phyloP scores from a whole-genome alignment of 441 rosid species.

The Croton setiger region DNA sequence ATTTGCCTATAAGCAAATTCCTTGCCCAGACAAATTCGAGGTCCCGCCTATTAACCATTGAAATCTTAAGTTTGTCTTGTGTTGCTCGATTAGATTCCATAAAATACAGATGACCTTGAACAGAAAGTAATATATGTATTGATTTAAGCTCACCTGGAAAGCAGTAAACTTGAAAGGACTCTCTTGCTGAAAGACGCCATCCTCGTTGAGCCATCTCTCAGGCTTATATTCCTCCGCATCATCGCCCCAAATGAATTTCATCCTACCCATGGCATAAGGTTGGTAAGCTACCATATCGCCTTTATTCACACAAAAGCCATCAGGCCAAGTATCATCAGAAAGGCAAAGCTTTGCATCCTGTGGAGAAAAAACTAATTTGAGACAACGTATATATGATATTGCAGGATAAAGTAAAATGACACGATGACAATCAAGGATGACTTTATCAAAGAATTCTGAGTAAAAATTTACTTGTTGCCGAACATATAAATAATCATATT shows the following conservation, averaged over 20 bases:
- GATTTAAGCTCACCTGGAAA: conserved; percentile 38
- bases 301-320: conserved; percentile 42
- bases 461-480: neutral
- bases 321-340: conserved; percentile 48
- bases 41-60: conserved; percentile 51
- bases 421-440: neutral
- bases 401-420: neutral
- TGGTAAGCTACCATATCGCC: conserved; percentile 48
- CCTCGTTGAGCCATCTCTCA: conserved; percentile 49
- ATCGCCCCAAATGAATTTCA: conserved; percentile 66
- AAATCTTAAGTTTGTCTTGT: conserved; percentile 8
- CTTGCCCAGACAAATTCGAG: conserved; percentile 73
- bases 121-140: neutral
- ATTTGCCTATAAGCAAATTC: conserved; percentile 84
- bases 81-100: neutral
- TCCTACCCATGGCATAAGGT: conserved; percentile 61
- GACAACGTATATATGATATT: neutral
- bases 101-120: neutral
- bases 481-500: no score
- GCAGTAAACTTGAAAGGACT: conserved; percentile 60
- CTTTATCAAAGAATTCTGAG: neutral
- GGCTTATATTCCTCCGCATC: conserved; percentile 52
- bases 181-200: conserved; percentile 38
- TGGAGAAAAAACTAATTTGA: neutral
- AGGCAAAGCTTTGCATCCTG: conserved; percentile 50